These are phyloP conservation scores for Starmerella bacillaris DNA, from an alignment of 805 yeast genomes.

Conservation along the genomic window DNA sequence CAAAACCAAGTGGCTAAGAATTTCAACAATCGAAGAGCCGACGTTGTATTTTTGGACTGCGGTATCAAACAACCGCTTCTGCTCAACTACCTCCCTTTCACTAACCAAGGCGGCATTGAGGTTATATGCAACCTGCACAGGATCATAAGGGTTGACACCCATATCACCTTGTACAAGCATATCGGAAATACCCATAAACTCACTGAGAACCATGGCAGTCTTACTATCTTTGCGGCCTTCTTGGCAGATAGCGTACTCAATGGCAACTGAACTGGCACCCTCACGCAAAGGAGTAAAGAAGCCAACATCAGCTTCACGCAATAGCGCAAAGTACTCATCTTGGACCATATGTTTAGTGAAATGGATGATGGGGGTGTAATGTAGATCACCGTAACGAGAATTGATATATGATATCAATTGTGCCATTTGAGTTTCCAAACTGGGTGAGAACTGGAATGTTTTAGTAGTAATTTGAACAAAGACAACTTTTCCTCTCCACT, in stretches of 20 bases:
- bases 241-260: conserved; percentile 78
- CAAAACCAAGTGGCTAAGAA: conserved; percentile 29
- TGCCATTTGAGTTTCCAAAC: conserved; percentile 61
- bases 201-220: conserved; percentile 65
- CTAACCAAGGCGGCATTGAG: conserved; percentile 44
- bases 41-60: conserved; percentile 49
- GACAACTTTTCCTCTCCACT: conserved; percentile 74
- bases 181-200: conserved; percentile 76
- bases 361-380: conserved; percentile 77
- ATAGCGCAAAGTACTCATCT: conserved; percentile 73
- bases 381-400: conserved; percentile 63
- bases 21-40: conserved; percentile 61
- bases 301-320: conserved; percentile 80
- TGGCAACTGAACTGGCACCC: conserved; percentile 89
- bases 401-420: conserved; percentile 73
- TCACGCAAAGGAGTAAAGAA: conserved; percentile 81
- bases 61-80: conserved; percentile 33
- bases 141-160: conserved; percentile 91
- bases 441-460: conserved; percentile 38
- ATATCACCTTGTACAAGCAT: conserved; percentile 28
- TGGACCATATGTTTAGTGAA: conserved; percentile 77
- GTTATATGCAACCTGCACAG: conserved; percentile 76
- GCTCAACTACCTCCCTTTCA: conserved; percentile 22
- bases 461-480: conserved; percentile 85
- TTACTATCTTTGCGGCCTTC: conserved; percentile 17